Evolutionary conservation across 805 yeast genomes (phyloP), one percentile per base, ranked within the genome.

Genomic region (Zygotorulaspora danielsina): DNA sequence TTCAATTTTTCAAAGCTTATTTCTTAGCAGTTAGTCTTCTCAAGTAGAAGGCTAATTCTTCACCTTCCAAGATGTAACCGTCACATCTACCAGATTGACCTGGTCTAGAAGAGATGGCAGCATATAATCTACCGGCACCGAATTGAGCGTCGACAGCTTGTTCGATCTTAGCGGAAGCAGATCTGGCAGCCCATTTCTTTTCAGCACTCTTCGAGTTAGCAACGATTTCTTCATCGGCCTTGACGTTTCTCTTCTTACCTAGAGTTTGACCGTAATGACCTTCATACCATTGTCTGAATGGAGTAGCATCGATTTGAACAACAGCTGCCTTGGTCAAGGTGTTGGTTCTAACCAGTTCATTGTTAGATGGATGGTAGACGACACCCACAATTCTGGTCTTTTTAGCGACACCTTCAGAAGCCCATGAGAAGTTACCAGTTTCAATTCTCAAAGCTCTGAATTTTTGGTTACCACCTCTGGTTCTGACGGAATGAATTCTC

Each of bases 41-140:
- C 74, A 93, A 83, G 96, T 93, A 93, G 95, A 93, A 93, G 73
- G 97, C 97, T 75, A 93, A 87, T 79, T 93, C 98, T 73, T 93
- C 98, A 78, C 98, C 98, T 81, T 93, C 98, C 73, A 93, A 85
- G 77, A 93, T 84, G 94, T 93, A 93, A 77, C 98, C 98, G 73
- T 93, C 98, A 78, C 88, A 83, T 80, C 98, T 94, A 76, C 98
- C 98, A 60, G 95, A 84, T 82, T 93, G 98, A 75, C 98, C 98
- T 73, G 98, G 98, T 82, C 98, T 88, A 46, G 98, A 93, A 59
- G 98, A 88, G 71, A 93, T 87, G 72, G 78, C 79, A 73, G 98
- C 98, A 81, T 93, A 93, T 67, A 93, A 84, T 78, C 90, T 89
- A 81, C 98, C 98, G 63, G 97, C 88, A 73, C 83, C 82, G 84